These are phyloP conservation scores for Boletellus deceptivus DNA, from an alignment of 1,284 basidiomycete species.

Conservation along the genomic window DNA sequence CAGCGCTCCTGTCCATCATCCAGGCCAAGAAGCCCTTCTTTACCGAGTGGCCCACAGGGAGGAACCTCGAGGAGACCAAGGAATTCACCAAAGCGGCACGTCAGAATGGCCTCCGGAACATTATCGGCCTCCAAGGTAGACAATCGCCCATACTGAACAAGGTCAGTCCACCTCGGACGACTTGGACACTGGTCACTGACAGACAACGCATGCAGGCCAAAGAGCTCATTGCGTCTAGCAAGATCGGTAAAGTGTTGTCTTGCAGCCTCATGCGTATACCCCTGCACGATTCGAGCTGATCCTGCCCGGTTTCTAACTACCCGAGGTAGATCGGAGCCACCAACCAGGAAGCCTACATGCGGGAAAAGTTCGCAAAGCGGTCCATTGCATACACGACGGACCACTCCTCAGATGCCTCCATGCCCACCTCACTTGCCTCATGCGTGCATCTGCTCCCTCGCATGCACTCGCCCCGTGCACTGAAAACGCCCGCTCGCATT, in stretches of 20 bases:
- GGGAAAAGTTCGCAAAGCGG: constrained; percentile 13
- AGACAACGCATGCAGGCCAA: constrained; percentile 5
- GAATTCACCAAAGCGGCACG: constrained; percentile 13
- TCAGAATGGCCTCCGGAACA: constrained; percentile 8
- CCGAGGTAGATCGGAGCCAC: constrained; percentile 5
- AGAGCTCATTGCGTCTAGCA: constrained; percentile 12
- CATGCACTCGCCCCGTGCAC: too few species aligned
- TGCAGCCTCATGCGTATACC: constrained; percentile 12
- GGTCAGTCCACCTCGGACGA: neutral
- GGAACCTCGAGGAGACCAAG: constrained; percentile 8
- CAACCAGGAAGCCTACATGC: constrained; percentile 2
- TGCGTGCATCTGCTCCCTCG: too few species aligned
- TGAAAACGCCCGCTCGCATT: too few species aligned
- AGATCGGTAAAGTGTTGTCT: constrained; percentile 12
- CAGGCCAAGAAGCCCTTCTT: constrained; percentile 15
- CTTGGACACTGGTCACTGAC: too few species aligned
- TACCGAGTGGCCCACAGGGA: constrained; percentile 16
- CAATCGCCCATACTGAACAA: constrained; percentile 14
- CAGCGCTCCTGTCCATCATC: constrained; percentile 13
- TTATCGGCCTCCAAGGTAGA: constrained; percentile 13
- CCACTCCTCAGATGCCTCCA: too few species aligned
- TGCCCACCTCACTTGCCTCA: too few species aligned
- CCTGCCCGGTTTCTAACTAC: neutral
- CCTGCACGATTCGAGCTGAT: neutral
- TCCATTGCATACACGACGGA: constrained; percentile 7